Evolutionary conservation across 805 yeast species (phyloP), one percentile per base, ranked within the genome.

Genomic region (Candida germanica): DNA sequence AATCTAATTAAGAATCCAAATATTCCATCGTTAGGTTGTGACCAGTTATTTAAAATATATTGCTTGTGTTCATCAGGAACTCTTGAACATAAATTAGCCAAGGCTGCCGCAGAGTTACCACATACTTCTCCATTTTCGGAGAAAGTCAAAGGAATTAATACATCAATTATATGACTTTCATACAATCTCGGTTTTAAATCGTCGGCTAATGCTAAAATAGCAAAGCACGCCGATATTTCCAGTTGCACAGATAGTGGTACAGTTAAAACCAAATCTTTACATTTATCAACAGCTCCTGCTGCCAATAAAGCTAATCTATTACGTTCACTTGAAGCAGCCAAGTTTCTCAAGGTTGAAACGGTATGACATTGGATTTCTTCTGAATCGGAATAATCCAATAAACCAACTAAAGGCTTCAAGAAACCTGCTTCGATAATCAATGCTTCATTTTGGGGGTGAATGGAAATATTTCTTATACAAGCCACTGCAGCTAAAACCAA

Each of bases 301-400:
- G 88, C 95, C 45, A 93, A 77, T 46, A 93, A 79, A 32, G 93
- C 95, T 49, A 84, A 73, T 69, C 97, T 80, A 54, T 91, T 91
- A 58, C 87, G 80, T 66, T 93, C 98, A 27, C 93, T 80, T 34
- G 93, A 80, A 4, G 99, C 98, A 14, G 98, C 98, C 50, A 93
- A 73, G 59, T 93, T 93, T 61, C 99, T 78, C 54, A 93, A 72
- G 6, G 98, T 89, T 2, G 97, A 89, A 19, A 93, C 96, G 2
- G 98, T 94, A 64, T 93, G 99, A 59, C 99, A 93, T 66, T 91
- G 96, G 46, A 93, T 91, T 65, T 93, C 99, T 59, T 91, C 96
- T 48, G 86, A 84, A 52, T 87, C 95, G 34, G 79, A 76, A 59
- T 82, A 86, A 57, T 83, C 89, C 47, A 93, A 77, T 42, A 93